Percentiles rank a stretch among this genome's conserved stretches.
Conservation (phyloP, 1,284 basidiomycete species). For the Anthracocystis panici-leucophaei region DNA sequence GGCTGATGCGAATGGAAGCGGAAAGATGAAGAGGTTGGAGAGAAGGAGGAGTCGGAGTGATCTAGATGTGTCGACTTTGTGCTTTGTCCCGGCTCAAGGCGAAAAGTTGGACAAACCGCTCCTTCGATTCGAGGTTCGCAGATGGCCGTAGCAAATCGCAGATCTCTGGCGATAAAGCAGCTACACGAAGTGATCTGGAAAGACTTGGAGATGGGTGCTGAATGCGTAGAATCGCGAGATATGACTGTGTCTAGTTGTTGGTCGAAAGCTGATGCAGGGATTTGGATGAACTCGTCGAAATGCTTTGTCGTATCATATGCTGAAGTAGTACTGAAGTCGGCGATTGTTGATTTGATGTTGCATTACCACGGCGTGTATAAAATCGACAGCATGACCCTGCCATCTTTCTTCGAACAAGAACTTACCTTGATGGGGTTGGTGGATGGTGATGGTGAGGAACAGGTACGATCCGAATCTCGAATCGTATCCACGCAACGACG, state of each 20-base stretch:
- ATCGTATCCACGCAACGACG: slow-evolving; percentile 15
- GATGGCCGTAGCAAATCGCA: not conserved
- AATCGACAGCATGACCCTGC: slow-evolving; percentile 25
- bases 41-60: too few relatives aligned
- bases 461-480: slow-evolving; percentile 20
- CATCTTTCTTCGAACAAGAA: slow-evolving; percentile 14
- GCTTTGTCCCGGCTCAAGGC: not conserved
- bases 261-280: not conserved
- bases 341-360: not conserved
- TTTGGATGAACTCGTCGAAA: not conserved
- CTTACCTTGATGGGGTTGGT: slow-evolving; percentile 51
- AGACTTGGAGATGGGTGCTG: not conserved
- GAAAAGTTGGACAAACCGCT: not conserved
- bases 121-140: not conserved
- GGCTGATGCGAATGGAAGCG: not conserved
- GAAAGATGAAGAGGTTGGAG: not conserved
- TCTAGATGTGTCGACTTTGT: not conserved
- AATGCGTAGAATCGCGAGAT: not conserved
- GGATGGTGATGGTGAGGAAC: slow-evolving; percentile 46
- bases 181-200: too few relatives aligned
- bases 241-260: not conserved
- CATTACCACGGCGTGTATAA: not conserved
- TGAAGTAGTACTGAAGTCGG: not conserved
- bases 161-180: not conserved
- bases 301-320: not conserved